Evolutionary conservation across 108 stramenopile genomes (phyloP), one percentile per base, ranked within the genome.

Genomic region (Skeletonema costatum): DNA sequence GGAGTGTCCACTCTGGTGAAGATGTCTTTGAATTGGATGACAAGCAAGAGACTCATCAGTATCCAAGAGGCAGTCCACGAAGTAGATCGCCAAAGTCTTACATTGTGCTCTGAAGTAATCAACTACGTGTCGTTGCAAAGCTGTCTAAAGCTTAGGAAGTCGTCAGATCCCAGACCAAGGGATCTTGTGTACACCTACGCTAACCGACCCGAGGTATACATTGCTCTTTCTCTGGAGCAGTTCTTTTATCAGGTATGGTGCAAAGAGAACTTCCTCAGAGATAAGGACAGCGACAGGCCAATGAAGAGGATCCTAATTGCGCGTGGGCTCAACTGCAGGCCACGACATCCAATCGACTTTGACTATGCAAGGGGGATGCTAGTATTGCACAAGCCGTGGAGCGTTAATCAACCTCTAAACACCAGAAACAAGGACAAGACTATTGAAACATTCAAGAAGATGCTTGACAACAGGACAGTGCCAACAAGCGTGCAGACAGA

Each of bases 311-410:
- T 25, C 25, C 25, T 25, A 25, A 25, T 25, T 25, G 44, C 31
- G 10, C 64, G 10, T 13, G 74, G 74, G 3, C 19, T 59, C 36
- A 66, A 66, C 29, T 48, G 56, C 11, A 66, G 53, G 29, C 30
- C 74, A 6, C 8, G 16, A 0, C 41, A 75, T 38, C 74, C 74
- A 21, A 51, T 60, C 17, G 17, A 33, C 17, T 75, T 53, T 39
- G 36, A 75, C 0, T 75, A 67, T 67, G 74, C 74, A 12, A 58
- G 74, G 13, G 65, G 44, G 3, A 67, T 75, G 66, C 35, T 75
- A 10, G 39, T 75, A 1, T 11, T 75, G 35, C 65, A 75, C 74
- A 66, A 58, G n/a, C 64, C 64, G 1, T 75, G 74, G 74, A 61
- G 16, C 17, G 5, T 7, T 36, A 66, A 42, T 4, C 39, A 30